phyloP scores from a whole-genome alignment of 192 early-diverging fungal genomes.

The Rhizophagus prolifer region DNA sequence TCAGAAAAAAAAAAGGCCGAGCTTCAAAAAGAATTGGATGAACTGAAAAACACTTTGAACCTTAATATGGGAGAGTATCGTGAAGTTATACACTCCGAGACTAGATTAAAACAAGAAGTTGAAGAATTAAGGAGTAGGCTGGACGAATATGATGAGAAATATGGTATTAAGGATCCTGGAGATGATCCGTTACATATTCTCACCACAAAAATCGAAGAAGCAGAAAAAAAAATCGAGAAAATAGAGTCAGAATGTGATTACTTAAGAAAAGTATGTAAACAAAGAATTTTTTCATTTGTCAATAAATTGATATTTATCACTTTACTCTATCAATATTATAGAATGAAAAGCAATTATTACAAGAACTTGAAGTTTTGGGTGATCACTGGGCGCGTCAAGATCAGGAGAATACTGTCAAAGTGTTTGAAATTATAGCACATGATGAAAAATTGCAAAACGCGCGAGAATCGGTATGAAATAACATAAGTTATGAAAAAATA shows the following conservation, averaged over 20 bases:
- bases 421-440: conserved; percentile 3
- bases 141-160: conserved; percentile 35
- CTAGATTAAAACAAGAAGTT: conserved; percentile 44
- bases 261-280: background rate
- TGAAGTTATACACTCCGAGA: conserved; percentile 28
- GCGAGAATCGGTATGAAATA: background rate
- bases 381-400: conserved; percentile 12
- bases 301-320: background rate
- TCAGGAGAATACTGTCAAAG: background rate
- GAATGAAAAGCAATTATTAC: conserved; percentile 6
- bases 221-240: conserved; percentile 55
- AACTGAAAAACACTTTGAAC: background rate
- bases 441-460: conserved; percentile 7
- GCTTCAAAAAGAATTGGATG: conserved; percentile 14
- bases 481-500: too few relatives aligned
- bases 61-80: conserved; percentile 11
- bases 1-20: conserved; percentile 36
- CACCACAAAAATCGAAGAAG: conserved; percentile 36
- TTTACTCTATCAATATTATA: background rate
- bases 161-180: conserved; percentile 30
- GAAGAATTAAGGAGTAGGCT: conserved; percentile 40
- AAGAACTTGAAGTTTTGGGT: background rate
- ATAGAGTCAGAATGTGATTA: conserved; percentile 43
- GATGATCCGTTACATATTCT: conserved; percentile 35
- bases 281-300: background rate